Base-by-base conservation (phyloP, 768 basidiomycete genomes). In the Tephrocybe rancida region DNA sequence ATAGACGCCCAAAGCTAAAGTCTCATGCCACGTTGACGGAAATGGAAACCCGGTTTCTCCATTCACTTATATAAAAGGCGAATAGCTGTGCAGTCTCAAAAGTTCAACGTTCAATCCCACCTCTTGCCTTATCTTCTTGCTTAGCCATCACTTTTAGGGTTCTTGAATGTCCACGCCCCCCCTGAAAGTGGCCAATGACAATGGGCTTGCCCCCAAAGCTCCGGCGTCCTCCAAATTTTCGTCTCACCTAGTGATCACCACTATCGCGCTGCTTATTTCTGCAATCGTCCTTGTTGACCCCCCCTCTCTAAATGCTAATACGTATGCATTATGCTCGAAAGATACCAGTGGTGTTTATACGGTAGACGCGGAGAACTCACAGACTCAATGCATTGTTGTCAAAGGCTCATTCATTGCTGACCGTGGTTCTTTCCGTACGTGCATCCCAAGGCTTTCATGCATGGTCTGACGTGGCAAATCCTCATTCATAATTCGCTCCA, bases 261-360 rank as follows among this genome's bases (percentile, higher is more conserved):
- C 47, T 19, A 29, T 46, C 5, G 43, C 54, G 25, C 37, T 62
- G 42, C 47, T 56, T 29, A 27, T 62, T 9, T 50, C 56, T 34
- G 50, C 45, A 44, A 51, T 54, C 41, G 13, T 53, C 39, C 54
- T 55, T 38, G 16, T 59, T 34, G 44, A 52, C n/a, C 50, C 56
- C 49, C 50, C 32, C 25, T 48, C 50, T 32, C 18, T 38, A 2
- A 44, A 22, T 19, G 39, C 32, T 9, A 34, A 41, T 44, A 49
- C 70, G 4, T 89, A 88, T 61, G 85, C 81, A 1, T 59, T 90
- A n/a, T 90, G 88, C 67, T 82, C 88, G 25, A 74, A 63, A 44
- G 69, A 77, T 10, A 75, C 74, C 18, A 59, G 73, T 44, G 68
- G 70, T 26, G 78, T 92, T 44, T 89, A 90, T 61, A 87, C 85